These are phyloP conservation scores for Plantago coronopus DNA, from an alignment of 305 asterid genomes.

Conservation along the genomic window DNA sequence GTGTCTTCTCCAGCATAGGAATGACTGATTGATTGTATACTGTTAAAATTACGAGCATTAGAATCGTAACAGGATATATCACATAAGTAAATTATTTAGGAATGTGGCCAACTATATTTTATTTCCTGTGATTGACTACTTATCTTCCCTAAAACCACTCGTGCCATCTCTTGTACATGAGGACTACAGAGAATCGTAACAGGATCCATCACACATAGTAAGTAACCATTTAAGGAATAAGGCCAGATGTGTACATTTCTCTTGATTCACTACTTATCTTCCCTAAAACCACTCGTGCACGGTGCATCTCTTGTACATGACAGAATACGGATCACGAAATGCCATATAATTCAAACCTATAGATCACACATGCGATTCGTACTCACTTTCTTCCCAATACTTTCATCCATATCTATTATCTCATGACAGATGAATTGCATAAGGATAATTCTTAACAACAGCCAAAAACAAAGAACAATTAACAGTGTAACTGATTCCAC, in stretches of 20 bases:
- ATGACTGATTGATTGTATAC: background rate
- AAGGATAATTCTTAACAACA: too few species aligned
- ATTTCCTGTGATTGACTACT: background rate
- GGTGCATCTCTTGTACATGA: background rate
- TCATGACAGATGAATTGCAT: too few species aligned
- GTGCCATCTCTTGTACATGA: background rate
- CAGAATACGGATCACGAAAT: background rate
- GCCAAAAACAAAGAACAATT: too few species aligned
- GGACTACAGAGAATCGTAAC: background rate
- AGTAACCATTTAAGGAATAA: too few species aligned
- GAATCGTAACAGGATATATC: background rate
- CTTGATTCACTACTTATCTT: background rate
- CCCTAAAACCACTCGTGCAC: too few species aligned
- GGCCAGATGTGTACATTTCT: background rate
- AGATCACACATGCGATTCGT: background rate
- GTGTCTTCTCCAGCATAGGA: background rate
- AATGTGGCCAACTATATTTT: background rate
- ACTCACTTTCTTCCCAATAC: too few species aligned
- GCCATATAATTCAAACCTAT: background rate
- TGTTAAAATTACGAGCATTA: background rate
- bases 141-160: too few species aligned
- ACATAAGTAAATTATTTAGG: background rate
- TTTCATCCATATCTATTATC: too few species aligned
- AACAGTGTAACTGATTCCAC: too few species aligned
- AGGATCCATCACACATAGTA: background rate